Percentiles rank a stretch among this genome's conserved stretches.
Conservation (phyloP, 208 protist genomes). For the Herpetomonas muscarum region DNA sequence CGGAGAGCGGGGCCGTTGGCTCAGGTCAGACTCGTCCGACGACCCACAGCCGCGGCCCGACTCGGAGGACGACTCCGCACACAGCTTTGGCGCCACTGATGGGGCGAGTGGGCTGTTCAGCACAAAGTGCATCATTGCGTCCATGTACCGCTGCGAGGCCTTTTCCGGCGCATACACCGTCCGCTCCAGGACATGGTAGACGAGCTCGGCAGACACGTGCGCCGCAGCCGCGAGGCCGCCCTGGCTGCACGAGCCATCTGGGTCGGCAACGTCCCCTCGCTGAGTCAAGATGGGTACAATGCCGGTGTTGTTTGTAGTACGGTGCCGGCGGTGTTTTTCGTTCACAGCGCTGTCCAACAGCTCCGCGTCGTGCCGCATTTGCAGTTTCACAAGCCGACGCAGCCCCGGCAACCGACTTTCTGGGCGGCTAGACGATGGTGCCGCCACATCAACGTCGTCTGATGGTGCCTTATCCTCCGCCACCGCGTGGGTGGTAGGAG, state of each 20-base stretch:
- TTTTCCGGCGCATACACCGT: not conserved
- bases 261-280: not conserved
- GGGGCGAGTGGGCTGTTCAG: not conserved
- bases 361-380: too few species aligned
- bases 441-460: not conserved
- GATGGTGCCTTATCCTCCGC: not conserved
- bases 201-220: not conserved
- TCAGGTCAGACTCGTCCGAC: not conserved
- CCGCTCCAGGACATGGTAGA: not conserved
- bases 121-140: constrained; percentile 3
- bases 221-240: not conserved
- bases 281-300: not conserved
- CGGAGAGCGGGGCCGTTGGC: not conserved
- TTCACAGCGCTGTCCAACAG: too few species aligned
- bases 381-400: too few species aligned
- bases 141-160: not conserved
- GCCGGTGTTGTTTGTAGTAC: too few species aligned
- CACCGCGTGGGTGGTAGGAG: not conserved
- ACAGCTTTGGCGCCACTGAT: not conserved
- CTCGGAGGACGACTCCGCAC: not conserved
- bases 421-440: too few species aligned
- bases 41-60: not conserved
- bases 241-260: not conserved
- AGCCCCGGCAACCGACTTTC: too few species aligned
- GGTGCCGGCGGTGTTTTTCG: too few species aligned